Evolutionary conservation across 208 protist genomes (phyloP).

Genomic region (Trypanosoma congolense): DNA sequence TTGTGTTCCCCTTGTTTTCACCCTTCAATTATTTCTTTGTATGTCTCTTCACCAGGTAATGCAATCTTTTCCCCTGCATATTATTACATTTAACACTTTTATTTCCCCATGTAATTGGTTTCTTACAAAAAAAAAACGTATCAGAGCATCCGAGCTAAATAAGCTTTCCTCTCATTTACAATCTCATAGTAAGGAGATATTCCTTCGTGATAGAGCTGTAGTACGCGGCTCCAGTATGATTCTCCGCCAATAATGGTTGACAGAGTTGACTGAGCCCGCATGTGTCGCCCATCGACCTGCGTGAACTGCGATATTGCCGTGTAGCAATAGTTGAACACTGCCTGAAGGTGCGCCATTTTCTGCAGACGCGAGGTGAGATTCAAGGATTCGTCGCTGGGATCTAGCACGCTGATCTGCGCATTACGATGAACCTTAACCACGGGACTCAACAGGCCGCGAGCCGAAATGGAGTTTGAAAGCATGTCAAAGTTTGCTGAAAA

Average conservation of each 20-base stretch:
- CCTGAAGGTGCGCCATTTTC: constrained; percentile 30
- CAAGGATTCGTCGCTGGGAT: constrained; percentile 24
- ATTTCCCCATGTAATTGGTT: constrained; percentile 1
- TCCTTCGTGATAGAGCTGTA: constrained; percentile 30
- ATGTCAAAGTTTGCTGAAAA: constrained; percentile 41
- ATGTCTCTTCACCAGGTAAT: too few relatives aligned
- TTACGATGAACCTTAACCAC: constrained; percentile 29
- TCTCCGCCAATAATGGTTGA: constrained; percentile 47
- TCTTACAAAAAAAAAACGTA: constrained; percentile 2
- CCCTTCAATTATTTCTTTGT: too few relatives aligned
- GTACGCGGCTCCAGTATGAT: constrained; percentile 36
- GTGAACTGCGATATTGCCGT: constrained; percentile 32
- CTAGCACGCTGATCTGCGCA: constrained; percentile 30
- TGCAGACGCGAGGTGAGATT: constrained; percentile 31
- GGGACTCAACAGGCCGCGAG: constrained; percentile 18
- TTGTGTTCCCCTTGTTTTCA: too few relatives aligned
- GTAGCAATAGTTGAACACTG: constrained; percentile 51
- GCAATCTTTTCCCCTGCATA: too few relatives aligned
- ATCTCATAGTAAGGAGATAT: constrained; percentile 30
- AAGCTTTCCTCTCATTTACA: constrained; percentile 22
- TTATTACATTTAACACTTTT: too few relatives aligned
- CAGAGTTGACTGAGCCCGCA: constrained; percentile 39
- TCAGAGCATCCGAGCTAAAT: constrained; percentile 19
- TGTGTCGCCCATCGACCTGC: constrained; percentile 23
- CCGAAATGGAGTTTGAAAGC: constrained; percentile 20